Percentiles rank a stretch among this genome's conserved stretches.
Evolutionary conservation across 2,329 filamentous ascomycete genomes (phyloP).

Genomic region (Penicillium hesseltinei): DNA sequence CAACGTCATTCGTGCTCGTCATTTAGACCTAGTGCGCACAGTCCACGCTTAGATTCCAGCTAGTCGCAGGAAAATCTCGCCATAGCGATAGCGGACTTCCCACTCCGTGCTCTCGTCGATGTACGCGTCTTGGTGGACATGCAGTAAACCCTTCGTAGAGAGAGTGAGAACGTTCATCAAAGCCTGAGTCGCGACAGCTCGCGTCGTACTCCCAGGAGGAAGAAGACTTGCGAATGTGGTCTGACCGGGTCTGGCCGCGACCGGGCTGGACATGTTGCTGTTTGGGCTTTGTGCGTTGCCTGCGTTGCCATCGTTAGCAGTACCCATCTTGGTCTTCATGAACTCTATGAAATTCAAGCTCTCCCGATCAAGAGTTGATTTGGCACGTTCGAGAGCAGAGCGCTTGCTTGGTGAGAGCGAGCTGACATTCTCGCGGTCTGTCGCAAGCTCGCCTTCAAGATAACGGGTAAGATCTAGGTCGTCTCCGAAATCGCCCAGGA

Average conservation of each 20-base stretch:
- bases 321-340: constrained; percentile 49
- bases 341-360: constrained; percentile 63
- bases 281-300: not conserved
- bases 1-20: not conserved
- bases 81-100: constrained; percentile 25
- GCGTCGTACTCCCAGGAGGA: constrained; percentile 53
- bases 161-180: constrained; percentile 72
- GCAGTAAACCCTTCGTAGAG: constrained; percentile 63
- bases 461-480: constrained; percentile 34
- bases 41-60: constrained; percentile 3
- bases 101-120: constrained; percentile 30
- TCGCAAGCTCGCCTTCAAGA: constrained; percentile 34
- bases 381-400: constrained; percentile 11
- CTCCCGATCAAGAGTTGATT: constrained; percentile 56
- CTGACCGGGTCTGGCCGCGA: not conserved
- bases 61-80: constrained; percentile 31
- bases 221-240: constrained; percentile 70
- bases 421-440: constrained; percentile 22
- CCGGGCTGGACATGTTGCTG: not conserved
- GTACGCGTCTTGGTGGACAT: constrained; percentile 59
- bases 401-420: constrained; percentile 44
- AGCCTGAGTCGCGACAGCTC: constrained; percentile 68
- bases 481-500: constrained; percentile 22
- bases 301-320: not conserved
- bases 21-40: not conserved